These are phyloP conservation scores for Phytophthora pseudosyringae DNA, from an alignment of 352 stramenopile genomes.

Conservation along the genomic window DNA sequence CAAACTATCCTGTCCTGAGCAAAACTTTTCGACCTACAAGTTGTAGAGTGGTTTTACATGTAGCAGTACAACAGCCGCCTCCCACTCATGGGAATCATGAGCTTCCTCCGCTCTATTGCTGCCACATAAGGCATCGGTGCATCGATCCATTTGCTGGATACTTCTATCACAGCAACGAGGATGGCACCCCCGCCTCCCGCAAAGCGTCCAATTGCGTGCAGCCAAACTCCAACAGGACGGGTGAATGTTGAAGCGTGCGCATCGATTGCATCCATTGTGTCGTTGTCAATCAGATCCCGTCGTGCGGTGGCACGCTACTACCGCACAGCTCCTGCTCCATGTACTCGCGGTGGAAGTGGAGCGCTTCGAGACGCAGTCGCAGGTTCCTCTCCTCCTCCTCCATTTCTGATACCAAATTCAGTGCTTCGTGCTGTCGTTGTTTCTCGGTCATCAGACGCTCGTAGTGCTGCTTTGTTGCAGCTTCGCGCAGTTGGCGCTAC, in stretches of 20 bases:
- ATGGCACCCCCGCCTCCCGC: neutral
- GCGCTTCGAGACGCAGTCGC: conserved; percentile 55
- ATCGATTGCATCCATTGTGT: conserved; percentile 7
- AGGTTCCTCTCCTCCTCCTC: conserved; percentile 66
- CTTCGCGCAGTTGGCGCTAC: conserved; percentile 49
- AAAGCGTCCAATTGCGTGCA: conserved; percentile 10
- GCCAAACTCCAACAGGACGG: neutral
- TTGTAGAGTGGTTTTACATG: too few relatives aligned
- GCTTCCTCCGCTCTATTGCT: neutral
- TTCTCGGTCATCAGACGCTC: conserved; percentile 48
- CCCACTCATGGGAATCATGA: too few relatives aligned
- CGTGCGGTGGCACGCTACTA: conserved; percentile 1
- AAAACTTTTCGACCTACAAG: too few relatives aligned
- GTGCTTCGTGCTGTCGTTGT: conserved; percentile 47
- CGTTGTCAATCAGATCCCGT: conserved; percentile 17
- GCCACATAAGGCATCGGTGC: conserved; percentile 1
- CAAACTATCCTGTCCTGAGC: too few relatives aligned
- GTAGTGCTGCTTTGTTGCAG: conserved; percentile 43
- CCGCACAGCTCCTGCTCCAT: conserved; percentile 41
- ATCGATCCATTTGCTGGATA: conserved; percentile 2
- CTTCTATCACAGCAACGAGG: neutral
- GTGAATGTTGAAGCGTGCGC: conserved; percentile 10
- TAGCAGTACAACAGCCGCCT: too few relatives aligned
- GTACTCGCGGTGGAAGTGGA: conserved; percentile 61
- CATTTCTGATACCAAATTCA: conserved; percentile 49